These are phyloP conservation scores for Colletotrichum euphorbiae DNA, from an alignment of 2,329 filamentous ascomycete species.

Conservation along the genomic window DNA sequence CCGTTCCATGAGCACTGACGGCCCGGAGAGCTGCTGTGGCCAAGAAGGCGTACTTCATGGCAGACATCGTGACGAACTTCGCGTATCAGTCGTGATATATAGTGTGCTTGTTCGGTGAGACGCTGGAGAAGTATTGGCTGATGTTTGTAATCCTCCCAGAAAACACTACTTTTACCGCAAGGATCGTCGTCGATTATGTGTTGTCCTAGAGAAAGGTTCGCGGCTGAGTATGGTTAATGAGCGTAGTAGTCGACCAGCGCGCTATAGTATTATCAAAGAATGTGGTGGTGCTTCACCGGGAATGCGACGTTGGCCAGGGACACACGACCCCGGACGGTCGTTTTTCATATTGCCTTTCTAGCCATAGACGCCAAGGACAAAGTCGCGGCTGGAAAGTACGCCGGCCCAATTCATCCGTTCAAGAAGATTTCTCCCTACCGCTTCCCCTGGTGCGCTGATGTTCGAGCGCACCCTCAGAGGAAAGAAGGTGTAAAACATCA, in stretches of 20 bases:
- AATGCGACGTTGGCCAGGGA: not conserved
- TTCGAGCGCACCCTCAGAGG: conserved; percentile 10
- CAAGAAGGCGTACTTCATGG: conserved; percentile 26
- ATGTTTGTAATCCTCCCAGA: not conserved
- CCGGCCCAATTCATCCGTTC: conserved; percentile 30
- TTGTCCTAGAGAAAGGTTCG: not conserved
- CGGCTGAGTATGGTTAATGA: conserved; percentile 17
- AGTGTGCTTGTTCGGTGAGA: not conserved
- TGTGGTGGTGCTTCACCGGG: conserved; percentile 11
- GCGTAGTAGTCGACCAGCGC: conserved; percentile 31
- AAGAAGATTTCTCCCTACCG: conserved; percentile 20
- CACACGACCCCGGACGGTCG: not conserved
- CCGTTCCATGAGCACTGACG: conserved; percentile 30
- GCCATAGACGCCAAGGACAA: conserved; percentile 2
- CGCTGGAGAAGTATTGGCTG: not conserved
- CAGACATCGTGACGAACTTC: conserved; percentile 10
- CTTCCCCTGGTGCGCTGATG: conserved; percentile 32
- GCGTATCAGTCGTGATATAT: not conserved
- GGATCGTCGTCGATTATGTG: conserved; percentile 10
- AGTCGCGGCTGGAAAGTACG: not conserved
- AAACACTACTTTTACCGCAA: not conserved
- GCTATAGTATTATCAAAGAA: conserved; percentile 23
- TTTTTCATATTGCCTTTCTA: conserved; percentile 8
- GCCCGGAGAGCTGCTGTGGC: conserved; percentile 14
- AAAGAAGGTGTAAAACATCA: conserved; percentile 32